A percentile compares a stretch with the other conserved stretches of the same genome.
These are phyloP conservation scores for Stereocaulon alpinum DNA, from an alignment of 495 filamentous ascomycete genomes.

Conservation along the genomic window DNA sequence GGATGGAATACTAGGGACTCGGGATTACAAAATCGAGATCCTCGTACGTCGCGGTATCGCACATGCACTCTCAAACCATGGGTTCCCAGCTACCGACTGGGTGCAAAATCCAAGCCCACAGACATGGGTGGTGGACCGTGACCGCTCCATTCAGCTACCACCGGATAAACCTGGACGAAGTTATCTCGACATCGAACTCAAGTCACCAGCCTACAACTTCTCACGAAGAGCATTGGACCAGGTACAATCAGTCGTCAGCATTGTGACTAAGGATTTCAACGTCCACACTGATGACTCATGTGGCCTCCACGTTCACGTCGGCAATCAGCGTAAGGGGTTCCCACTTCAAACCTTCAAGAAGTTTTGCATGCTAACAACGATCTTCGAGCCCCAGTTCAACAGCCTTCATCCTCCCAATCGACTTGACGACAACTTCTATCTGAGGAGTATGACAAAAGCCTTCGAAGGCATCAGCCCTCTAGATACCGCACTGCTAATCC, in stretches of 20 bases:
- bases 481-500: background rate
- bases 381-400: constrained; percentile 11
- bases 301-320: constrained; percentile 16
- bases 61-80: background rate
- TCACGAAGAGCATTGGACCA: background rate
- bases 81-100: background rate
- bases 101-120: background rate
- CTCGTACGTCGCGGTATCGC: background rate
- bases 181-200: constrained; percentile 6
- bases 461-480: background rate
- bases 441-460: background rate
- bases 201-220: background rate
- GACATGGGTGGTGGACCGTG: constrained; percentile 7
- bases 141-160: background rate
- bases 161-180: background rate
- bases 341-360: constrained; percentile 13
- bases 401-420: constrained; percentile 8
- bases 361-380: background rate
- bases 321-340: constrained; percentile 5
- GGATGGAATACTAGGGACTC: no score
- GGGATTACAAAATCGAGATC: background rate
- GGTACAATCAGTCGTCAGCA: background rate
- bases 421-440: background rate
- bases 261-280: background rate
- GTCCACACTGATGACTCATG: background rate